These are phyloP conservation scores for Metschnikowia lachancei DNA, from an alignment of 805 yeast species.

Conservation along the genomic window DNA sequence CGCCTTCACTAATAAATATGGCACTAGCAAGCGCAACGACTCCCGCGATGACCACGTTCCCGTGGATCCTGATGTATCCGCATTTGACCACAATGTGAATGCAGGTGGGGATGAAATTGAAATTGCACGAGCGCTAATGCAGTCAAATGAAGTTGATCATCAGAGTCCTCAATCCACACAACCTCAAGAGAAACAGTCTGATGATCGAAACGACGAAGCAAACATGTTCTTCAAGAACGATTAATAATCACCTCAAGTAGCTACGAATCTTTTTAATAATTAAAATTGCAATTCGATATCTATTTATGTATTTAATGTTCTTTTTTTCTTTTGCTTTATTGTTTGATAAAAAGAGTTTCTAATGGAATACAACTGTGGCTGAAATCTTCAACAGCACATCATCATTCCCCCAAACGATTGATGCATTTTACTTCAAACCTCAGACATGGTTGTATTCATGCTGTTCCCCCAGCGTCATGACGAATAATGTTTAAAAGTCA, in stretches of 20 bases:
- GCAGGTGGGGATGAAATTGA: conserved; percentile 54
- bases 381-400: background rate
- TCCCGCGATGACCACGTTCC: conserved; percentile 36
- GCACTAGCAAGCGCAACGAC: conserved; percentile 7
- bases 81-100: conserved; percentile 29
- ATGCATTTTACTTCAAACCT: background rate
- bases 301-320: background rate
- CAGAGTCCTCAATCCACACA: background rate
- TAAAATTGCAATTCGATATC: conserved; percentile 1
- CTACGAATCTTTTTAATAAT: background rate
- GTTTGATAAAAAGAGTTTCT: conserved; percentile 3
- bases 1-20: conserved; percentile 13
- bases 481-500: conserved; percentile 50
- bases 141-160: conserved; percentile 47
- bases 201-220: conserved; percentile 16
- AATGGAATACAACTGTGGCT: conserved; percentile 2
- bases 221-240: conserved; percentile 19
- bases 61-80: conserved; percentile 59
- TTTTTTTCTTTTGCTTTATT: background rate
- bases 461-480: conserved; percentile 7
- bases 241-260: background rate
- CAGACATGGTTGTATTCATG: conserved; percentile 1
- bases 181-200: conserved; percentile 6
- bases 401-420: conserved; percentile 23
- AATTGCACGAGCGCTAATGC: conserved; percentile 64